Evolutionary conservation across 2,329 filamentous ascomycete genomes (phyloP).

Genomic region (Trichoderma brevicompactum): DNA sequence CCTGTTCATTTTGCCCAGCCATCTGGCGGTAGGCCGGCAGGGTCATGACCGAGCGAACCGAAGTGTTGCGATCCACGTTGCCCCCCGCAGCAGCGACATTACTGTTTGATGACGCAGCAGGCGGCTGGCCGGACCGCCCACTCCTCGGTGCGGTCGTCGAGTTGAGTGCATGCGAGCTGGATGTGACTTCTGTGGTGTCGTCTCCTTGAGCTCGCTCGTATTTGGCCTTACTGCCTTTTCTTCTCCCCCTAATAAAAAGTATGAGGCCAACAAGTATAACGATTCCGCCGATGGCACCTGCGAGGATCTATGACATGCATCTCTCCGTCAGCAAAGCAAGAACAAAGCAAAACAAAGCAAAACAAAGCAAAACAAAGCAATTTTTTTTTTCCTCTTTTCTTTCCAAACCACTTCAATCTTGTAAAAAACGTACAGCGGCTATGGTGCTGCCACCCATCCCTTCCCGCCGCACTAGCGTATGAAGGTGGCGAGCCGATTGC

Average conservation of each 20-base stretch:
- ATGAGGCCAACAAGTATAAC: background rate
- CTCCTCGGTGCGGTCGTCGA: constrained; percentile 29
- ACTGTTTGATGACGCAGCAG: constrained; percentile 12
- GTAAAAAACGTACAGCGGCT: constrained; percentile 30
- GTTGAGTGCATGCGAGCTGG: constrained; percentile 37
- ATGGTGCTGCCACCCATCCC: constrained; percentile 14
- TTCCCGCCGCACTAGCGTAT: constrained; percentile 19
- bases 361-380: background rate
- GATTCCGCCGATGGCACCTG: constrained; percentile 5
- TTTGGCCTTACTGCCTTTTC: constrained; percentile 29
- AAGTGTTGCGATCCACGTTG: constrained; percentile 77
- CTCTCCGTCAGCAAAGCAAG: background rate
- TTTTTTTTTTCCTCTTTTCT: background rate
- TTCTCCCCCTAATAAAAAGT: constrained; percentile 30
- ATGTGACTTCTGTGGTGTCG: constrained; percentile 33
- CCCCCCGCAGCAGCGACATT: constrained; percentile 40
- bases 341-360: background rate
- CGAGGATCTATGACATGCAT: constrained; percentile 9
- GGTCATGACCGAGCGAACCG: constrained; percentile 91
- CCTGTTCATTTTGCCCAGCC: constrained; percentile 75
- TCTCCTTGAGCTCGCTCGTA: constrained; percentile 42
- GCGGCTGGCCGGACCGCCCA: constrained; percentile 6
- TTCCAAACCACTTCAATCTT: background rate
- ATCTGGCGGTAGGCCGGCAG: constrained; percentile 80
- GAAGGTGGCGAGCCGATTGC: constrained; percentile 26